Base-by-base conservation (phyloP, 1,139 yeast genomes). In the Yamadazyma aaseri region DNA sequence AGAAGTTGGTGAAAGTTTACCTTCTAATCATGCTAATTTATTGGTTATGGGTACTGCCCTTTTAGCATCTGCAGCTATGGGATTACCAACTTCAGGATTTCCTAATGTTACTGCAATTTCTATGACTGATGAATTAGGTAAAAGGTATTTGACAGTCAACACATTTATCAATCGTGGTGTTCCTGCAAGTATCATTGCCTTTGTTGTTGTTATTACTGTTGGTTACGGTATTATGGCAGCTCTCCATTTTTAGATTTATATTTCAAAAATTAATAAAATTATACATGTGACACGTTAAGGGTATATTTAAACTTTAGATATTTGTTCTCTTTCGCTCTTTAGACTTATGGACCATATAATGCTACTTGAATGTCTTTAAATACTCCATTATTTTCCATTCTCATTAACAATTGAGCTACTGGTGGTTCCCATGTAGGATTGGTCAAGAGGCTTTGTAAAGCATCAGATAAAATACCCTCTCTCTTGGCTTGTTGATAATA, bases 21-120 rank as follows among this genome's bases (percentile, higher is more conserved):
- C 70, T 2, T 71, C 65, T 20, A 73, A 76, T 28, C 79, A 73
- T 44, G 81, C 86, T 20, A 70, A 81, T 29, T 60, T 81, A 40
- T 63, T 82, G 46, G 79, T 81, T 42, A 80, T 81, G 71, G 78
- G 79, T 26, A 77, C 81, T 53, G 80, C 86, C 3, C 61, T 81
- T 40, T 63, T 82, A 42, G 77, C 87, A 24, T 79, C 86, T 6
- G 79, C 83, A 36, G 90, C 89, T 42, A 81, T 82, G 87, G 89
- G 86, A 17, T 64, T 82, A 39, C 86, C 89, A 3, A 79, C 86
- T 2, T 76, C 84, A 1, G 90, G 90, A 1, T 82, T 81, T 64
- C 90, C 90, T 15, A 82, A 81, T 49, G 85, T 81, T 20, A 81
- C 86, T n/a, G 89, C 89, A 2, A 81, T 81, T 44, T 80, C 86